These are phyloP conservation scores for Yarrowia keelungensis DNA, from an alignment of 805 yeast species.

Conservation along the genomic window DNA sequence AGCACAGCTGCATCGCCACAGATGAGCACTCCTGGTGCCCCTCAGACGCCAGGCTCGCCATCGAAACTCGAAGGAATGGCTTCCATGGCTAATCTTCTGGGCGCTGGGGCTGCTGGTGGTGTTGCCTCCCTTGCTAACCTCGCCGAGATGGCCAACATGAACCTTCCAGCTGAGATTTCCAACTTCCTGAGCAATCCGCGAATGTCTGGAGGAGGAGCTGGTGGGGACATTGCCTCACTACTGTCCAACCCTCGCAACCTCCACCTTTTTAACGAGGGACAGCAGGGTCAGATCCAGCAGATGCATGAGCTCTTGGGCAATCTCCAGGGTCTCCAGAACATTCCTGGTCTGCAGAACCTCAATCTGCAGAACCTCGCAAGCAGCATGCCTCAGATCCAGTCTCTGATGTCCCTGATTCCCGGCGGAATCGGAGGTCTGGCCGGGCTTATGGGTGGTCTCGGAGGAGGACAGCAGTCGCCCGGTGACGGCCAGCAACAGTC, in stretches of 20 bases:
- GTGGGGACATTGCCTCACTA: conserved; percentile 24
- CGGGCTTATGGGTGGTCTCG: conserved; percentile 30
- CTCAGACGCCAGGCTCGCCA: conserved; percentile 24
- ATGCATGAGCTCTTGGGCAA: conserved; percentile 36
- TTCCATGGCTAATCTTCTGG: conserved; percentile 23
- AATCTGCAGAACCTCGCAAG: conserved; percentile 30
- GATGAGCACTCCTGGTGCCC: conserved; percentile 6
- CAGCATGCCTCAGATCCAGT: conserved; percentile 35
- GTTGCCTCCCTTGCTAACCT: conserved; percentile 14
- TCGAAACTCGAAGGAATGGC: conserved; percentile 35
- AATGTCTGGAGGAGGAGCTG: conserved; percentile 12
- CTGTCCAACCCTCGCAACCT: conserved; percentile 35
- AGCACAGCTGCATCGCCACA: conserved; percentile 22
- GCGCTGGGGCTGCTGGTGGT: conserved; percentile 29
- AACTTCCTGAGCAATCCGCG: conserved; percentile 32
- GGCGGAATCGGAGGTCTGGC: conserved; percentile 36
- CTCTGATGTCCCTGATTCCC: conserved; percentile 35
- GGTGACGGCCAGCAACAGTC: conserved; percentile 6
- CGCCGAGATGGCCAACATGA: conserved; percentile 34
- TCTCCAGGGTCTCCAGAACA: conserved; percentile 29
- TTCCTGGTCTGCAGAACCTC: conserved; percentile 22
- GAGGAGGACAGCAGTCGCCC: conserved; percentile 12
- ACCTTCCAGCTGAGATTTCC: conserved; percentile 16
- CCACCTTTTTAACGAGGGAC: conserved; percentile 29
- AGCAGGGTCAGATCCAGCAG: conserved; percentile 34